phyloP scores from a whole-genome alignment of 305 asterid genomes.

The Andrographis paniculata region DNA sequence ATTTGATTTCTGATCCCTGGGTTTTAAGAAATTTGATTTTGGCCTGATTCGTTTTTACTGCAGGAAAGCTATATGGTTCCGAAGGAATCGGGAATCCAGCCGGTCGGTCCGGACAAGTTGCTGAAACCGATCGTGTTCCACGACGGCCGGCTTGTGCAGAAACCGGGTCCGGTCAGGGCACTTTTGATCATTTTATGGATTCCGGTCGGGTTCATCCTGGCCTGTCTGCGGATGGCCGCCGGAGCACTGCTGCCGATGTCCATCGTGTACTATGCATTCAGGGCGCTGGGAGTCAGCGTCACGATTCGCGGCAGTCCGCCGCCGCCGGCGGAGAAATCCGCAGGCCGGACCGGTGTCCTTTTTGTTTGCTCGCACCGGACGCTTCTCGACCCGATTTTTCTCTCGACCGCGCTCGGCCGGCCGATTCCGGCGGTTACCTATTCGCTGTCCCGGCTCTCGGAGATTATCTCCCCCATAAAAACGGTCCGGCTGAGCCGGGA shows the following conservation, averaged over 20 bases:
- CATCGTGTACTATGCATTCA: slow-evolving; percentile 27
- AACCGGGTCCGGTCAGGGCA: slow-evolving; percentile 40
- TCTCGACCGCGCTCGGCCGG: slow-evolving; percentile 46
- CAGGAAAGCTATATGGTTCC: slow-evolving; percentile 50
- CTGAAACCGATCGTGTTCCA: slow-evolving; percentile 63
- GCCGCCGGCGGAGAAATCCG: slow-evolving; percentile 26
- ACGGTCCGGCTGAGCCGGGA: slow-evolving; percentile 49
- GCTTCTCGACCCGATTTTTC: slow-evolving; percentile 53
- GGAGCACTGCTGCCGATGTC: slow-evolving; percentile 53
- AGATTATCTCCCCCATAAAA: slow-evolving; percentile 46
- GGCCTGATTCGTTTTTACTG: not conserved
- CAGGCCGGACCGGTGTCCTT: slow-evolving; percentile 30
- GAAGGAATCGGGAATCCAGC: slow-evolving; percentile 16
- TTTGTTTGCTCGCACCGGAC: slow-evolving; percentile 62
- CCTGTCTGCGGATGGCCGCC: slow-evolving; percentile 38
- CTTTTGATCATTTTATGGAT: slow-evolving; percentile 44
- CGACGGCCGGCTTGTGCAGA: slow-evolving; percentile 56
- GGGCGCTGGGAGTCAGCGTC: slow-evolving; percentile 36
- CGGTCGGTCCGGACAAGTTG: slow-evolving; percentile 35
- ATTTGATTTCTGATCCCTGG: not conserved
- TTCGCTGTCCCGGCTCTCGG: slow-evolving; percentile 42
- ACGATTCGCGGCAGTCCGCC: slow-evolving; percentile 32
- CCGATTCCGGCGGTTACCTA: slow-evolving; percentile 54
- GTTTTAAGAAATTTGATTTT: no score
- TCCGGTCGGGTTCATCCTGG: slow-evolving; percentile 46